phyloP scores from a whole-genome alignment of 2,329 filamentous ascomycete species.

The Penicillium sp. region DNA sequence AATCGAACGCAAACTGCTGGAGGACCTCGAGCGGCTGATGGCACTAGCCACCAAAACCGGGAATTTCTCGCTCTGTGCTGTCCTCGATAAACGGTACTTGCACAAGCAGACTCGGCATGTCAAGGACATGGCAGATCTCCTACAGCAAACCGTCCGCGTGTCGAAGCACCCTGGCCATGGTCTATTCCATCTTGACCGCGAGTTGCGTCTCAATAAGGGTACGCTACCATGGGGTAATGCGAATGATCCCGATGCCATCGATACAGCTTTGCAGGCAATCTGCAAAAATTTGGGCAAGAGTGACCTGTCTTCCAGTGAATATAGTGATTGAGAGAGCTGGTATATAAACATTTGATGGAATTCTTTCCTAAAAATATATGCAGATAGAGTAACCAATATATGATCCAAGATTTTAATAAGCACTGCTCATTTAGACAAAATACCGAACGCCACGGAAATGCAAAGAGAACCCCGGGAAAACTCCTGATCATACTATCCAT shows the following conservation, averaged over 20 bases:
- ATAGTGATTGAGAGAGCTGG: not conserved
- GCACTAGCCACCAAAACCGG: conserved; percentile 15
- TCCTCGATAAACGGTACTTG: conserved; percentile 19
- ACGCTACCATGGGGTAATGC: conserved; percentile 12
- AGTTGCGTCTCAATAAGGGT: conserved; percentile 17
- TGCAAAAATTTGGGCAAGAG: not conserved
- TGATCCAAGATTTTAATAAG: not conserved
- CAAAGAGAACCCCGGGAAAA: not conserved
- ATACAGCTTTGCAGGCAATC: not conserved
- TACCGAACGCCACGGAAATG: not conserved
- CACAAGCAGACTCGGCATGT: conserved; percentile 21
- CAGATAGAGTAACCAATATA: not conserved
- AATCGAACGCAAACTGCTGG: conserved; percentile 18
- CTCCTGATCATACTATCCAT: not conserved
- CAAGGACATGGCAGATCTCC: conserved; percentile 22
- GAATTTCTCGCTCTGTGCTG: conserved; percentile 16
- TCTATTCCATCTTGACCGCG: conserved; percentile 19
- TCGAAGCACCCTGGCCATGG: conserved; percentile 23
- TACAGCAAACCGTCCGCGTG: conserved; percentile 21
- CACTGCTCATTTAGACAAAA: not conserved
- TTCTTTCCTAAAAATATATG: not conserved
- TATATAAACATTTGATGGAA: not conserved
- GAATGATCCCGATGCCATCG: conserved; percentile 19
- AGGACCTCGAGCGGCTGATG: conserved; percentile 20
- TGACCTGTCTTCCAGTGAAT: not conserved